Evolutionary conservation across 495 filamentous ascomycete genomes (phyloP).

Genomic region (Staphylotrichum longicolle): DNA sequence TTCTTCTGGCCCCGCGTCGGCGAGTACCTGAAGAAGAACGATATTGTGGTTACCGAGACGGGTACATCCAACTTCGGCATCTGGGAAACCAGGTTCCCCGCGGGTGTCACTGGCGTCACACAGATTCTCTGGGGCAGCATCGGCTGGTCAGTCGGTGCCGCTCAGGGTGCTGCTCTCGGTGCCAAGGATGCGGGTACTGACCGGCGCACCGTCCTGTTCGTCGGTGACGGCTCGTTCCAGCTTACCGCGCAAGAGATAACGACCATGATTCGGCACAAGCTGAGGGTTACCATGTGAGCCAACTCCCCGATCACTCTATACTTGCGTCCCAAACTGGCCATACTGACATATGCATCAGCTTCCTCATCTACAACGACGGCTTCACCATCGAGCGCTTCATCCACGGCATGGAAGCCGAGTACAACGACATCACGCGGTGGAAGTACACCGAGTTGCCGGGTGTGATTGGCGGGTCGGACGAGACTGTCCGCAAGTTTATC

Average conservation of each 20-base stretch:
- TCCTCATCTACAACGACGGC: slow-evolving; percentile 73
- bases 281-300: slow-evolving; percentile 76
- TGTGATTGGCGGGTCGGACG: slow-evolving; percentile 62
- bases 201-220: slow-evolving; percentile 74
- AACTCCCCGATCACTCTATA: slow-evolving; percentile 10
- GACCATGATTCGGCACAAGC: slow-evolving; percentile 74
- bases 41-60: slow-evolving; percentile 85
- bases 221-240: slow-evolving; percentile 85
- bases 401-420: slow-evolving; percentile 70
- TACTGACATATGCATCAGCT: slow-evolving; percentile 44
- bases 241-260: slow-evolving; percentile 82
- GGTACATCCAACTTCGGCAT: slow-evolving; percentile 90
- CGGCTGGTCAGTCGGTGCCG: slow-evolving; percentile 75
- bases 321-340: too few species aligned
- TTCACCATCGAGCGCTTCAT: slow-evolving; percentile 75
- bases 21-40: slow-evolving; percentile 69
- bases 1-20: slow-evolving; percentile 86
- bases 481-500: slow-evolving; percentile 61
- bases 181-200: slow-evolving; percentile 55
- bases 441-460: slow-evolving; percentile 64
- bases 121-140: slow-evolving; percentile 91
- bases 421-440: slow-evolving; percentile 81
- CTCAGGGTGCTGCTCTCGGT: slow-evolving; percentile 72
- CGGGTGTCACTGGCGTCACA: slow-evolving; percentile 69
- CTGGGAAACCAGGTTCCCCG: slow-evolving; percentile 81